A percentile compares a stretch with the other conserved stretches of the same genome.
Evolutionary conservation across 78 protist species (phyloP).

Genomic region (Cyanophora paradoxa): DNA sequence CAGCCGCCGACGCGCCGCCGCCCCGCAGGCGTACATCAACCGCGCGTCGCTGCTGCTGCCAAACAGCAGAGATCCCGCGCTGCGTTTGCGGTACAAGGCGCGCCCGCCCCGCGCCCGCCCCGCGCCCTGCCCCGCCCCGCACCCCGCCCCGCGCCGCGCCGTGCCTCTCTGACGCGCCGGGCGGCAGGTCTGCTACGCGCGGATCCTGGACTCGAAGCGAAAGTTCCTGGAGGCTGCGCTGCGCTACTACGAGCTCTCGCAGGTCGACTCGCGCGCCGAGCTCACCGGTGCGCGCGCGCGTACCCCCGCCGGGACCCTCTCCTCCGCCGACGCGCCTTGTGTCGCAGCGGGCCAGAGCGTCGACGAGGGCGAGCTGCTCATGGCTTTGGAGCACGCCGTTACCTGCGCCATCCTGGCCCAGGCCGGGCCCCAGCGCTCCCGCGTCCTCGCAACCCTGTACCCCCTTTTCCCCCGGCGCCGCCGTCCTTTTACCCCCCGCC

Average conservation of each 20-base stretch:
- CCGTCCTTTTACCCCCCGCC: too few relatives aligned
- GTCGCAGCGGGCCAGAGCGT: background rate
- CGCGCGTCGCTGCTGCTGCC: conserved; percentile 48
- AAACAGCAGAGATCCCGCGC: too few relatives aligned
- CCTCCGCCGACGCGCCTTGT: too few relatives aligned
- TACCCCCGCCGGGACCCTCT: too few relatives aligned
- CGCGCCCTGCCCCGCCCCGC: background rate
- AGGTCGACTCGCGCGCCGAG: background rate
- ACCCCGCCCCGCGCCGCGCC: background rate
- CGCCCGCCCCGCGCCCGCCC: too few relatives aligned
- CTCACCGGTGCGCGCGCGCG: too few relatives aligned
- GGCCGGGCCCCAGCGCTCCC: conserved; percentile 89
- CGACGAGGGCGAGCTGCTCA: background rate
- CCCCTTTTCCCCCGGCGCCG: too few relatives aligned
- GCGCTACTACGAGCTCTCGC: conserved; percentile 9
- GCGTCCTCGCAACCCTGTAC: conserved; percentile 77
- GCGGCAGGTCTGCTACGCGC: conserved; percentile 32
- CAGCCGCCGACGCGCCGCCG: too few relatives aligned
- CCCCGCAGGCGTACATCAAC: conserved; percentile 59
- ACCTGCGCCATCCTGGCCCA: conserved; percentile 77
- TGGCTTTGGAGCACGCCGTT: conserved; percentile 47
- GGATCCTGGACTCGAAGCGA: conserved; percentile 30
- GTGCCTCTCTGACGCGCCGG: background rate
- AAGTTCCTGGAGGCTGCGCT: conserved; percentile 15
- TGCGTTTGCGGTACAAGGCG: too few relatives aligned